Evolutionary conservation across 768 basidiomycete species (phyloP).

Genomic region (Cystobasidium tubakii): DNA sequence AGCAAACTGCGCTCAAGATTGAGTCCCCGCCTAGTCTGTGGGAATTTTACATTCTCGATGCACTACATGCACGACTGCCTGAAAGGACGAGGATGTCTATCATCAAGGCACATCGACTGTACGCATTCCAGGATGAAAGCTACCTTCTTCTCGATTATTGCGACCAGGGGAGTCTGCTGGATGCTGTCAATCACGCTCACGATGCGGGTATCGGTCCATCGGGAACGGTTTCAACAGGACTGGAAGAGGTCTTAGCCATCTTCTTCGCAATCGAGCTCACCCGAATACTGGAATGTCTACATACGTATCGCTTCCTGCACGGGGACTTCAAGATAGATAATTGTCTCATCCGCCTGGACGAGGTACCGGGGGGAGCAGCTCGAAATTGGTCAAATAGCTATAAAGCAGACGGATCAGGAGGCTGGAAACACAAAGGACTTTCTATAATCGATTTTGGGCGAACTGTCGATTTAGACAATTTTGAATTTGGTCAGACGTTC

Average conservation of each 20-base stretch:
- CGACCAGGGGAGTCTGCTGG: conserved; percentile 83
- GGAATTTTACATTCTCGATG: conserved; percentile 82
- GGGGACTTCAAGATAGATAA: conserved; percentile 99
- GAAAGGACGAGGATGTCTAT: conserved; percentile 61
- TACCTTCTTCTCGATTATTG: conserved; percentile 81
- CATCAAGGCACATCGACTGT: conserved; percentile 69
- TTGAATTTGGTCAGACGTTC: conserved; percentile 72
- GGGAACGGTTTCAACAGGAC: conserved; percentile 55
- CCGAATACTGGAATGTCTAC: conserved; percentile 73
- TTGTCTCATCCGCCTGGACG: conserved; percentile 84
- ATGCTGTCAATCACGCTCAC: conserved; percentile 78
- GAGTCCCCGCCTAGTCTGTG: conserved; percentile 82
- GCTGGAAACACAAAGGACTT: conserved; percentile 82
- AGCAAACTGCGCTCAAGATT: conserved; percentile 75
- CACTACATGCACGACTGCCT: conserved; percentile 67
- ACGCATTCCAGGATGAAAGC: conserved; percentile 80
- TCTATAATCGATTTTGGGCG: conserved; percentile 97
- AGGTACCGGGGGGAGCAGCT: conserved; percentile 64
- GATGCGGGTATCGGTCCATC: conserved; percentile 71
- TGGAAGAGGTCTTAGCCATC: conserved; percentile 88
- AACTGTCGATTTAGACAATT: conserved; percentile 75
- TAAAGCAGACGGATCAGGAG: conserved; percentile 67
- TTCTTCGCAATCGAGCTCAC: conserved; percentile 93
- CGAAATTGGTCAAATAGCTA: conserved; percentile 68
- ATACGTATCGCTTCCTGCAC: conserved; percentile 78